Conservation (phyloP, 371 early-diverging fungal genomes). For the Mucor plumbeus region DNA sequence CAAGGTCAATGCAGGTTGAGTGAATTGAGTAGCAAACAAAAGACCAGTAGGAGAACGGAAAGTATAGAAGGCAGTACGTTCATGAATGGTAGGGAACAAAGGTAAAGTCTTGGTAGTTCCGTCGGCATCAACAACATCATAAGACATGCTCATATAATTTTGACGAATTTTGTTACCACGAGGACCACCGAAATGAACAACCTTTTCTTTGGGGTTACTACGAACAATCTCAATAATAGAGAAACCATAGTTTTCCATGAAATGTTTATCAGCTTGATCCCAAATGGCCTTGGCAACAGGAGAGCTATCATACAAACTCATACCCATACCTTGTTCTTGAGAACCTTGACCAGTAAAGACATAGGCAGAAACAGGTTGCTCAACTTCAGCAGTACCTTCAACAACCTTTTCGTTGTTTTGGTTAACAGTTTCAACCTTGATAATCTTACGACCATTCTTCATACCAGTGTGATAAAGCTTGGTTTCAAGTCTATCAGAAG, state of each 20-base stretch:
- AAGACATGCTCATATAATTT: slow-evolving; percentile 91
- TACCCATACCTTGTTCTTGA: slow-evolving; percentile 96
- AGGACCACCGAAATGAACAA: slow-evolving; percentile 94
- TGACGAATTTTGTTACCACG: slow-evolving; percentile 90
- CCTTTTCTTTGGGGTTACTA: slow-evolving; percentile 85
- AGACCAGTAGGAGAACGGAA: slow-evolving; percentile 92
- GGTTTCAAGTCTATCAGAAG: slow-evolving; percentile 85
- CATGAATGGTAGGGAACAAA: slow-evolving; percentile 90
- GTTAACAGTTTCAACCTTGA: slow-evolving; percentile 91
- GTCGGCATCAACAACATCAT: slow-evolving; percentile 81
- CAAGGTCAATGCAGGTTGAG: slow-evolving; percentile 91
- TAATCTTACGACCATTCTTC: slow-evolving; percentile 96
- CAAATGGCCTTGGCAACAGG: slow-evolving; percentile 87
- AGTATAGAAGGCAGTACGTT: slow-evolving; percentile 83
- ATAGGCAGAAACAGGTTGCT: slow-evolving; percentile 90
- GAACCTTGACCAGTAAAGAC: slow-evolving; percentile 98
- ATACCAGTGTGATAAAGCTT: slow-evolving; percentile 95
- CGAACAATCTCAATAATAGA: slow-evolving; percentile 95
- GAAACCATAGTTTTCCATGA: slow-evolving; percentile 88
- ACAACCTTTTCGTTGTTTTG: slow-evolving; percentile 88
- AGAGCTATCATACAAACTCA: slow-evolving; percentile 89
- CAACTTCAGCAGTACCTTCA: slow-evolving; percentile 92
- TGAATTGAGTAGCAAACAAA: slow-evolving; percentile 95
- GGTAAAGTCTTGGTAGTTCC: slow-evolving; percentile 78
- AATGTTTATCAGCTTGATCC: slow-evolving; percentile 92